Conservation (phyloP, 148 eudicot genomes). For the Polygonum aviculare region DNA sequence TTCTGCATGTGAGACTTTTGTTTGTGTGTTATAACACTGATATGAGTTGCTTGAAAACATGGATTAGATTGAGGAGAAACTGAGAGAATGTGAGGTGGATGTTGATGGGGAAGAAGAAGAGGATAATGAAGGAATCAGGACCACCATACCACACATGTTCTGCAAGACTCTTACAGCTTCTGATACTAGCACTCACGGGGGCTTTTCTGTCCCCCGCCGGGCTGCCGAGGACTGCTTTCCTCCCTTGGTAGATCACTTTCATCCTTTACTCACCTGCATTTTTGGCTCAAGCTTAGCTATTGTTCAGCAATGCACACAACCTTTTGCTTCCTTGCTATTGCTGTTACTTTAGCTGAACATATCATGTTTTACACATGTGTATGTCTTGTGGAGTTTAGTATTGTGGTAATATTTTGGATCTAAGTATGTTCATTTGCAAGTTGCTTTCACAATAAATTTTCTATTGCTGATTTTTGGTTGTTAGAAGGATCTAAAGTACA, state of each 20-base stretch:
- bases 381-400: background rate
- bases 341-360: background rate
- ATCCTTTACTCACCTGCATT: background rate
- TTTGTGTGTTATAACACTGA: constrained; percentile 3
- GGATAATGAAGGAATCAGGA: constrained; percentile 40
- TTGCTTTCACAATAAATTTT: too few relatives aligned
- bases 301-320: background rate
- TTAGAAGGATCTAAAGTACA: background rate
- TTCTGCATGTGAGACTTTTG: background rate
- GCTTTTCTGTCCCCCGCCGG: constrained; percentile 97
- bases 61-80: constrained; percentile 61
- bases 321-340: background rate
- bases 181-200: constrained; percentile 98
- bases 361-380: background rate
- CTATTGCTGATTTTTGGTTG: background rate
- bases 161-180: constrained; percentile 98
- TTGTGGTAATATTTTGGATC: background rate
- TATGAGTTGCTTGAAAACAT: background rate
- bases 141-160: constrained; percentile 89
- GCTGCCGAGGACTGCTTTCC: constrained; percentile 99
- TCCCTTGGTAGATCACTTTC: constrained; percentile 50
- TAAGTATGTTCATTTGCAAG: too few relatives aligned
- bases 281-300: background rate
- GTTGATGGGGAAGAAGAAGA: constrained; percentile 60
- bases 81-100: constrained; percentile 44